These are phyloP conservation scores for Pseudogymnoascus sp. DNA, from an alignment of 2,329 filamentous ascomycete species.

Conservation along the genomic window DNA sequence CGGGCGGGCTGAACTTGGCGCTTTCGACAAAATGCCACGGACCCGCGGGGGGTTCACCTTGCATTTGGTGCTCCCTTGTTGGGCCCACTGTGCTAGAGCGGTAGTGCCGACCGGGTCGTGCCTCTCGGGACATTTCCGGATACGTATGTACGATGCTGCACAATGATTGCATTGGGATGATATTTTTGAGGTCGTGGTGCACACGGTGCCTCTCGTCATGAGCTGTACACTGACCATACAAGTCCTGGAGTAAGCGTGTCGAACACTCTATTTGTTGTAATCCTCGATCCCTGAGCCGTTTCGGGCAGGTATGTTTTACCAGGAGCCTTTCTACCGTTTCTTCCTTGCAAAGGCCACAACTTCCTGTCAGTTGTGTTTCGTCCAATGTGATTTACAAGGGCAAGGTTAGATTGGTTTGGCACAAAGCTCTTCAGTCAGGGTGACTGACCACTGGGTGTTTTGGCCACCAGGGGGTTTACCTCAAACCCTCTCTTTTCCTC, in stretches of 20 bases:
- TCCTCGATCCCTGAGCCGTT: not conserved
- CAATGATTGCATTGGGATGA: constrained; percentile 7
- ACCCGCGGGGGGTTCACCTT: not conserved
- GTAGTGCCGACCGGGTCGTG: constrained; percentile 7
- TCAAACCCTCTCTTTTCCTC: not conserved
- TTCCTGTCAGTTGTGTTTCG: not conserved
- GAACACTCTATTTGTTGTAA: not conserved
- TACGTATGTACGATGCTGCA: constrained; percentile 1
- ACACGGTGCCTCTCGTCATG: not conserved
- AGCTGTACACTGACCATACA: not conserved
- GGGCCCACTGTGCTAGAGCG: constrained; percentile 2
- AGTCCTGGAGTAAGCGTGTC: not conserved
- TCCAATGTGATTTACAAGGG: constrained; percentile 6
- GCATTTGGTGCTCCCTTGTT: not conserved
- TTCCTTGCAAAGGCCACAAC: not conserved
- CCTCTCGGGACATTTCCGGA: constrained; percentile 9
- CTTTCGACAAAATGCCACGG: not conserved
- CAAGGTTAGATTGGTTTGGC: not conserved
- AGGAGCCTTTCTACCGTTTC: not conserved
- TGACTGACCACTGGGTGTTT: not conserved
- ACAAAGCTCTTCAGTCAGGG: not conserved
- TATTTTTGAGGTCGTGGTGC: not conserved
- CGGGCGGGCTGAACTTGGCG: constrained; percentile 2
- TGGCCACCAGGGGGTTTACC: not conserved
- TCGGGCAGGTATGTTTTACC: not conserved